Evolutionary conservation across 2,329 filamentous ascomycete species (phyloP).

Genomic region (Colletotrichum spaethianum): DNA sequence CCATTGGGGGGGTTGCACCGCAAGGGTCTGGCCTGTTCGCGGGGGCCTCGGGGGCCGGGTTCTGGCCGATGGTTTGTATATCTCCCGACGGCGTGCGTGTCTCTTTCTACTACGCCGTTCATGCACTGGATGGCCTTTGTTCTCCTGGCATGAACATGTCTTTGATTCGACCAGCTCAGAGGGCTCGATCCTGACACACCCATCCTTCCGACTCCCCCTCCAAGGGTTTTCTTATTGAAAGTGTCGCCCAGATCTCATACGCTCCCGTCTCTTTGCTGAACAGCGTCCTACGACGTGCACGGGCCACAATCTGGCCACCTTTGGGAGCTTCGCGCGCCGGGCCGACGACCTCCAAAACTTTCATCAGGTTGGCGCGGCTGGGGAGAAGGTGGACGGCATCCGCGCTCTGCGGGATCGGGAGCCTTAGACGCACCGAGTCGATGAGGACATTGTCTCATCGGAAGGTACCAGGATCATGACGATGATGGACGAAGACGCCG

Average conservation of each 20-base stretch:
- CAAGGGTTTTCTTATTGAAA: not conserved
- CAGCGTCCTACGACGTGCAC: slow-evolving; percentile 28
- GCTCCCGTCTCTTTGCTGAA: not conserved
- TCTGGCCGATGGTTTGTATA: not conserved
- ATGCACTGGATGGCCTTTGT: not conserved
- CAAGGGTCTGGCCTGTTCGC: slow-evolving; percentile 1
- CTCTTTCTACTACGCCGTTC: not conserved
- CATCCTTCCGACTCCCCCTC: not conserved
- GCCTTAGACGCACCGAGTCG: not conserved
- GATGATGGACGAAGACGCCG: slow-evolving; percentile 16
- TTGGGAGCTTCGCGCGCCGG: not conserved
- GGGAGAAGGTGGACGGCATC: not conserved
- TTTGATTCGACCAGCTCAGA: not conserved
- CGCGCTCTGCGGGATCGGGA: no score
- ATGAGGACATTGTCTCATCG: not conserved
- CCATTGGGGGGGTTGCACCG: not conserved
- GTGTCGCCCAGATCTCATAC: not conserved
- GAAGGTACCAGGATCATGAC: not conserved
- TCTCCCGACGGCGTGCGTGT: not conserved
- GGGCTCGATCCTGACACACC: no score
- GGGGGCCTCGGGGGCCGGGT: slow-evolving; percentile 27
- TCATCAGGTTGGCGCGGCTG: not conserved
- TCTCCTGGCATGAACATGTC: not conserved
- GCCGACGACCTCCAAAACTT: not conserved
- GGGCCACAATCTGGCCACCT: slow-evolving; percentile 32